Evolutionary conservation across 345 rosid genomes (phyloP), one percentile per base, ranked within the genome.

Genomic region (Luvunga scandens): DNA sequence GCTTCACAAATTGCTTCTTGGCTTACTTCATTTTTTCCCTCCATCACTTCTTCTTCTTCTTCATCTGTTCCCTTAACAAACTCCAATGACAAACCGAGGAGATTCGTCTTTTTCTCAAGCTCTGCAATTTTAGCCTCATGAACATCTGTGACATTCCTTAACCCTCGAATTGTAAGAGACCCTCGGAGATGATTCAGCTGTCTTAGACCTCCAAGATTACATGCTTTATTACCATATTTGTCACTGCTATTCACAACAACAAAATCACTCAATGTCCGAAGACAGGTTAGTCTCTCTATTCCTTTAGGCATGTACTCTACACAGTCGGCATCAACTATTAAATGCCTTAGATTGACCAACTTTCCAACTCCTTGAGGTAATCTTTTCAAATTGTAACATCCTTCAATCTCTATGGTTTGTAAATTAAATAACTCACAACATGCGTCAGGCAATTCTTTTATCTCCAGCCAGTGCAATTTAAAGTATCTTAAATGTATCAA

Each of bases 301-400:
- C 76, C 81, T 53, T 53, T 64, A 4, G 81, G 71, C 72, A 78
- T 18, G 38, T 25, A 42, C 10, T 12, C 50, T 10, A 42, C 10
- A 42, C 5, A 9, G 1, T 1, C 31, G 2, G 0, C 24, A 9
- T 0, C 0, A 0, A 12, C 6, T 18, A 8, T 0, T 8, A 76
- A 76, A 66, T 81, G 80, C 60, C 75, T 81, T 2, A 81, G 22
- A 1, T 38, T 76, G 24, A 9, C 21, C 6, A 81, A 75, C 28
- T 71, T 81, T 66, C 63, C 68, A 0, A 56, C 55, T 9, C 68
- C 71, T 12, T 5, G 4, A 12, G 83, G 83, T 53, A 81, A n/a
- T 18, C 33, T 24, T 7, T 28, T 6, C 1, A 76, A 38, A 10
- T 8, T 1, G 0, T 0, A 0, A 57, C 83, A 80, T 10, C 1